phyloP scores from a whole-genome alignment of 2,329 filamentous ascomycete genomes.

The Xylaria sp. region DNA sequence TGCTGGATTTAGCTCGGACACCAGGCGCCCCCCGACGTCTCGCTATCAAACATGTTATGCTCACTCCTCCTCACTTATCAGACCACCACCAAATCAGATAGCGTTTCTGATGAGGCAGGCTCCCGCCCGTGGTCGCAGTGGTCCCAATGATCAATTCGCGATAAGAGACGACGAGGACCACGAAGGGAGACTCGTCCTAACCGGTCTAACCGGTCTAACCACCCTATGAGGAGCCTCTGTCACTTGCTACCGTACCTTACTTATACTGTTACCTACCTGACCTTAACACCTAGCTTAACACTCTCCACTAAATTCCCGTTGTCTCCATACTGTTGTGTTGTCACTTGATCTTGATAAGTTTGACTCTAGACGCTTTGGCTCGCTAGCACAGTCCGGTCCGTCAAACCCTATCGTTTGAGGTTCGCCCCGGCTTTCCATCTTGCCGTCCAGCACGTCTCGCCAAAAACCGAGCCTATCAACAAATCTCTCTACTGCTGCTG shows the following conservation, averaged over 20 bases:
- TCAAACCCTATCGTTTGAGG: conserved; percentile 18
- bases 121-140: conserved; percentile 13
- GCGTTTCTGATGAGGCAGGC: conserved; percentile 33
- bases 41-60: conserved; percentile 34
- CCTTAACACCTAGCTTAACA: conserved; percentile 18
- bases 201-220: conserved; percentile 13
- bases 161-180: conserved; percentile 31
- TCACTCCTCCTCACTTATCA: conserved; percentile 34
- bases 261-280: too few relatives aligned
- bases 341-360: conserved; percentile 31
- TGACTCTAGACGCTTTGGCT: conserved; percentile 20
- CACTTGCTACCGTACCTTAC: conserved; percentile 5
- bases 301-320: conserved; percentile 26
- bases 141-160: conserved; percentile 32
- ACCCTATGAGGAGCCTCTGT: conserved; percentile 7
- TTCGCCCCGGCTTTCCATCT: conserved; percentile 15
- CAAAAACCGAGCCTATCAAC: conserved; percentile 13
- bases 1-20: conserved; percentile 9
- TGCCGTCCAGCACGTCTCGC: conserved; percentile 18
- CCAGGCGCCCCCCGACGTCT: conserved; percentile 30
- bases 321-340: conserved; percentile 25
- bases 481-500: conserved; percentile 9
- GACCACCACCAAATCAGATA: conserved; percentile 33
- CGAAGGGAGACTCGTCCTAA: conserved; percentile 20
- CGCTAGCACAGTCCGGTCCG: conserved; percentile 14